phyloP scores from a whole-genome alignment of 176 grass and related monocot genomes.

The Phoenix dactylifera region DNA sequence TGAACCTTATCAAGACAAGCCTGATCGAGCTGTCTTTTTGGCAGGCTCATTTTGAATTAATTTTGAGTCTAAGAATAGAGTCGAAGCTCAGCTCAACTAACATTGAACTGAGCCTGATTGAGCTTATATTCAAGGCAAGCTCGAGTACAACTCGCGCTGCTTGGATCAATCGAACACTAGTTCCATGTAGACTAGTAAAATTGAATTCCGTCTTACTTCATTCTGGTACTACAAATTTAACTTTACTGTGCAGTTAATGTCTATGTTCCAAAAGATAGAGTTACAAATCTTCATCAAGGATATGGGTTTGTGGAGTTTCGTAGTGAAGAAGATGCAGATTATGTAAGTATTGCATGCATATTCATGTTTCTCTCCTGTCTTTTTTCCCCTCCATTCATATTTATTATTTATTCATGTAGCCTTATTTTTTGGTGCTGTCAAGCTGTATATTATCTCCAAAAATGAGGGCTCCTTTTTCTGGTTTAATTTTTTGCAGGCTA shows the following conservation, averaged over 20 bases:
- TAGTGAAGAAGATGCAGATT: conserved; percentile 95
- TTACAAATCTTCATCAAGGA: conserved; percentile 98
- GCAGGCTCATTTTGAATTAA: no score
- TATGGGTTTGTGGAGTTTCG: conserved; percentile 99
- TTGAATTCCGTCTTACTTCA: neutral
- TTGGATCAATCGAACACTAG: no score
- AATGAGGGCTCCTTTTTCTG: neutral
- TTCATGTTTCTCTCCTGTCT: neutral
- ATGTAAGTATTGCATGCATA: conserved; percentile 40
- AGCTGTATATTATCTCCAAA: no score
- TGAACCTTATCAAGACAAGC: no score
- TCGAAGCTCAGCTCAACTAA: no score
- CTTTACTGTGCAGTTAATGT: conserved; percentile 76
- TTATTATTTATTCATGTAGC: conserved; percentile 2
- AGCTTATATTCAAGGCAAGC: no score
- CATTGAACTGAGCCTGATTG: no score
- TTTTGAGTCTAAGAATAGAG: no score
- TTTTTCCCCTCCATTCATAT: conserved; percentile 7
- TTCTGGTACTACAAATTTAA: neutral
- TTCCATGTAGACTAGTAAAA: no score
- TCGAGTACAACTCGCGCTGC: no score
- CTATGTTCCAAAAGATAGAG: conserved; percentile 98
- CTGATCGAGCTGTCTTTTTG: no score
- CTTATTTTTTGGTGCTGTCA: neutral
- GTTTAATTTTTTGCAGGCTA: conserved; percentile 40